Base-by-base conservation (phyloP, 169 alveolate species). In the Fabrea salina region DNA sequence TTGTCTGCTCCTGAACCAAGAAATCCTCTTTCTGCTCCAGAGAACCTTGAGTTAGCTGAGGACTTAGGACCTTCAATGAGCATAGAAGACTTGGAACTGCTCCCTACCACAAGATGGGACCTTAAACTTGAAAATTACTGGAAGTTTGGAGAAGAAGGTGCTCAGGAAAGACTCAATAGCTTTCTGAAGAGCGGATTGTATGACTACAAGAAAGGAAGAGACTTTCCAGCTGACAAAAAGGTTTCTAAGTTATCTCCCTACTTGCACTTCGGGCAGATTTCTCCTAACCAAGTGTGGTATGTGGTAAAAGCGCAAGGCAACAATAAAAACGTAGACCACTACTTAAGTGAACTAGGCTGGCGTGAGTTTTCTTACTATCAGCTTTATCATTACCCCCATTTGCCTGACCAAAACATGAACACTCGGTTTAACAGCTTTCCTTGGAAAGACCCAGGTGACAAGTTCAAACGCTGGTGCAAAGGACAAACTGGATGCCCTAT, bases 401-500 rank as follows among this genome's bases (percentile, higher is more conserved):
- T 53, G 39, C 64, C 64, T 6, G 64, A 53, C 64, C n/a, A 53
- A 16, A 53, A 53, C 19, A 19, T 53, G 39, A 6, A 53, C 8
- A 13, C 6, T 7, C n/a, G 25, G 25, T 53, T 53, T 13, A 33
- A 53, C 25, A 16, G 25, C 5, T 53, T 53, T 13, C n/a, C n/a
- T 19, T 53, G 64, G 64, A 13, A 5, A 53, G 27, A 53, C 25
- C 5, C 6, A 5, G 19, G n/a, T n/a, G n/a, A n/a, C n/a, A 33
- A 4, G 61, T 6, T 85, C 27, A 33, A 47, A 27, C 56, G 76
- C n/a, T 75, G 89, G 89, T 66, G 57, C 33, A 66, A 66, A 37
- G 92, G 90, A 7, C 72, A 82, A 54, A 87, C 93, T 2, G 93
- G 93, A 2, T 79, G 83, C 82, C 93, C 93, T 2, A 40, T 87